Evolutionary conservation across 2,329 filamentous ascomycete genomes (phyloP).

Genomic region (Neopestalotiopsis rosae): DNA sequence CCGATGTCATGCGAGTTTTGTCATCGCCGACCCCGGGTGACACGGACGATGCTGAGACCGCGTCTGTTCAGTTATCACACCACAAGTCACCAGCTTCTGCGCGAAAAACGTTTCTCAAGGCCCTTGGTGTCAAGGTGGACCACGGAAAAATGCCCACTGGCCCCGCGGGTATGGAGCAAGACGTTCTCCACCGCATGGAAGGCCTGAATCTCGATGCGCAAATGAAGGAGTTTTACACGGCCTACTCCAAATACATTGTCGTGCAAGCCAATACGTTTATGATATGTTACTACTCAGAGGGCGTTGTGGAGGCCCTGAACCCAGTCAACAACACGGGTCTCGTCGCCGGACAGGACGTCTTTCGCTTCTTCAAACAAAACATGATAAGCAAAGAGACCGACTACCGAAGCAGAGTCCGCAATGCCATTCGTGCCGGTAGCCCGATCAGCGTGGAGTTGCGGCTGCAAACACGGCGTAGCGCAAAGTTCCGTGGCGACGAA

Average conservation of each 20-base stretch:
- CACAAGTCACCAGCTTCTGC: neutral
- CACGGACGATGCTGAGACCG: constrained; percentile 1
- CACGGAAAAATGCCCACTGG: neutral
- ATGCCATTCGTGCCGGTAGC: constrained; percentile 29
- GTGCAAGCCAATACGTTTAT: constrained; percentile 28
- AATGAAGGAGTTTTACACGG: constrained; percentile 35
- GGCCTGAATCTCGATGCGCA: constrained; percentile 30
- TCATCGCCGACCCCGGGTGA: constrained; percentile 27
- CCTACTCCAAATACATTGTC: constrained; percentile 35
- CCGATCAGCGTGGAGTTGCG: constrained; percentile 36
- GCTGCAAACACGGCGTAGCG: constrained; percentile 32
- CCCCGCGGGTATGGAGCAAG: constrained; percentile 31
- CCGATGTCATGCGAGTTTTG: constrained; percentile 45
- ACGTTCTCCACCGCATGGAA: constrained; percentile 31
- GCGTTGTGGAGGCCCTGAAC: constrained; percentile 29
- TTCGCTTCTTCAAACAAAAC: constrained; percentile 33
- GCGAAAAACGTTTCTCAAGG: constrained; percentile 17
- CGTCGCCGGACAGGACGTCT: constrained; percentile 30
- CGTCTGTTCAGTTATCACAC: neutral
- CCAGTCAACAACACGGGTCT: constrained; percentile 29
- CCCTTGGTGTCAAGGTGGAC: constrained; percentile 13
- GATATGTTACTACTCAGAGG: constrained; percentile 32
- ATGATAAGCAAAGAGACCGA: constrained; percentile 30
- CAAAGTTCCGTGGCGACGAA: constrained; percentile 32
- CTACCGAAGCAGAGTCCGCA: constrained; percentile 29